Percentiles rank a stretch among this genome's conserved stretches.
Evolutionary conservation across 306 rosid genomes (phyloP).

Genomic region (Crataegus laevigata): DNA sequence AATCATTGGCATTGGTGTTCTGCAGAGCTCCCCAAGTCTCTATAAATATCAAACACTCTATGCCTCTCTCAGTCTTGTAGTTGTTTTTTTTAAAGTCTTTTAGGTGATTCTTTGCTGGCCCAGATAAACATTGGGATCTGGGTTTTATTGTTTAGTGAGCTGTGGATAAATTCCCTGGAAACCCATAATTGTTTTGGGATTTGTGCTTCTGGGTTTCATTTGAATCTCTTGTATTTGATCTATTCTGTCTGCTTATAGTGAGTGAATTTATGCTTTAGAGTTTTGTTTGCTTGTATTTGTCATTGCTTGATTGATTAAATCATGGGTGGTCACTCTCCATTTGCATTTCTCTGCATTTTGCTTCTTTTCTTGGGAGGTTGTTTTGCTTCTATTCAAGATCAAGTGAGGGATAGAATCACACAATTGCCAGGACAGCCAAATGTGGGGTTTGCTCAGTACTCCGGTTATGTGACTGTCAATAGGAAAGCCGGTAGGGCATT

Average conservation of each 20-base stretch:
- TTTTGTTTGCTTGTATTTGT: neutral
- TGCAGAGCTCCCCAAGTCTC: slow-evolving; percentile 14
- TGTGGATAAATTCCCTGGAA: slow-evolving; percentile 5
- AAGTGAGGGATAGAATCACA: slow-evolving; percentile 54
- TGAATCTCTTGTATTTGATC: neutral
- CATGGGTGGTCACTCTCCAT: slow-evolving; percentile 39
- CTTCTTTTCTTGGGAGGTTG: slow-evolving; percentile 38
- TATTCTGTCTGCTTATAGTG: neutral
- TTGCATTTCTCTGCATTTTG: slow-evolving; percentile 33
- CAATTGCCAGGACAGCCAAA: slow-evolving; percentile 79
- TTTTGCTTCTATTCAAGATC: slow-evolving; percentile 51
- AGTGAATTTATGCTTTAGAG: neutral
- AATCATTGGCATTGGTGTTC: slow-evolving; percentile 33
- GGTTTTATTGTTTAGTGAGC: neutral
- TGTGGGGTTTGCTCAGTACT: slow-evolving; percentile 72
- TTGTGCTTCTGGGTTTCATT: slow-evolving; percentile 17
- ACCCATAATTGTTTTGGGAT: slow-evolving; percentile 24
- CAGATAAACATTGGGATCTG: slow-evolving; percentile 15
- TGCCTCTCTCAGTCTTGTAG: neutral
- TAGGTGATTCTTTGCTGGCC: neutral
- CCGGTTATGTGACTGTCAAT: slow-evolving; percentile 88
- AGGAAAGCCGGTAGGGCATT: slow-evolving; percentile 70
- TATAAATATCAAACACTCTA: neutral
- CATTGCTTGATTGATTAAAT: neutral
- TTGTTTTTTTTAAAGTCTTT: neutral